Conservation (phyloP, 768 basidiomycete genomes). For the Leucocoprinus leucothites region DNA sequence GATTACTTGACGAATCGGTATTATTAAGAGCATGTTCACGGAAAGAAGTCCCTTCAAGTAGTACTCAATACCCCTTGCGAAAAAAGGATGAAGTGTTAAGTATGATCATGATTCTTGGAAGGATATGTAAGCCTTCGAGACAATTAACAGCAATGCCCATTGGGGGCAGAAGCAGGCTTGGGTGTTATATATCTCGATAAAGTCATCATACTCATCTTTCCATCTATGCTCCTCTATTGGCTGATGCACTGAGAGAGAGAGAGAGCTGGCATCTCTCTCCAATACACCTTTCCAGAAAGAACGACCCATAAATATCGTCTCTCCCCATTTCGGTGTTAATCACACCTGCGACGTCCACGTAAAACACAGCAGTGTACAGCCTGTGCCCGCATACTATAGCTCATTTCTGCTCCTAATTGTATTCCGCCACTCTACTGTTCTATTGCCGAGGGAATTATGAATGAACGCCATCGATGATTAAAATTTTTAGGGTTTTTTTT, state of each 20-base stretch:
- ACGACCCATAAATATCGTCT: conserved; percentile 8
- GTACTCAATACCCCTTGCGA: too few species aligned
- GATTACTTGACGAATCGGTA: not conserved
- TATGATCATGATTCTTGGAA: not conserved
- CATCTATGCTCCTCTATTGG: not conserved
- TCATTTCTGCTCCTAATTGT: not conserved
- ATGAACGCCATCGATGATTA: not conserved
- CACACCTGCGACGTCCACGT: not conserved
- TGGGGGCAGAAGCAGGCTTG: not conserved
- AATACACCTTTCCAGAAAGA: not conserved
- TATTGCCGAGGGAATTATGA: not conserved
- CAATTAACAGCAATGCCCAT: conserved; percentile 7
- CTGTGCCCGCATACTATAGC: not conserved
- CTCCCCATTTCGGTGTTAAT: not conserved
- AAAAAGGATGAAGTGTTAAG: not conserved
- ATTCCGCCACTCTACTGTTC: not conserved
- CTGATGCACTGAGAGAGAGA: conserved; percentile 4
- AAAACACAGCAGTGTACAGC: too few species aligned
- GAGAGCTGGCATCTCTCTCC: conserved; percentile 3
- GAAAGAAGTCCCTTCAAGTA: too few species aligned
- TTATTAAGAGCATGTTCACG: not conserved
- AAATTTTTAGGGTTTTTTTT: not conserved
- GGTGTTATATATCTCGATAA: conserved; percentile 8
- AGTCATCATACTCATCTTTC: not conserved
- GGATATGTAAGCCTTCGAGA: conserved; percentile 6